These are phyloP conservation scores for Colletotrichum phormii DNA, from an alignment of 2,329 filamentous ascomycete genomes.

Conservation along the genomic window DNA sequence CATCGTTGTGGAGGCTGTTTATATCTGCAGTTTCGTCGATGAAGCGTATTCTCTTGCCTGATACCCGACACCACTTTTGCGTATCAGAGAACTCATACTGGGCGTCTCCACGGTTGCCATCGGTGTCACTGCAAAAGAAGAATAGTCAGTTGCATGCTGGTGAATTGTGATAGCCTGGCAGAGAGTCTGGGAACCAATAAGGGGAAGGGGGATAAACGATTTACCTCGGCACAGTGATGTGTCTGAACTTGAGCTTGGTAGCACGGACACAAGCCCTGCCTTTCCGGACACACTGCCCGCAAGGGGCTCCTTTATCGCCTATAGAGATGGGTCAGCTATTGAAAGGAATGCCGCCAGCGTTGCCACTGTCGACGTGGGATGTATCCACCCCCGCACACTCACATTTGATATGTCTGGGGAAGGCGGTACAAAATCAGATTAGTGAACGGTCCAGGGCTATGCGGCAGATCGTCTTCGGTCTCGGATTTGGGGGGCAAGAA, in stretches of 20 bases:
- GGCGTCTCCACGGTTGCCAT: not conserved
- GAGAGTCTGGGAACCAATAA: too few relatives aligned
- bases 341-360: too few relatives aligned
- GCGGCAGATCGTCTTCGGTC: not conserved
- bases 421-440: not conserved
- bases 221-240: constrained; percentile 8
- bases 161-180: too few relatives aligned
- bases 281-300: constrained; percentile 15
- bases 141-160: not conserved
- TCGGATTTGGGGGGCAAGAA: too few relatives aligned
- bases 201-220: too few relatives aligned
- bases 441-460: not conserved
- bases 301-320: constrained; percentile 30
- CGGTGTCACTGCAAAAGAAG: not conserved
- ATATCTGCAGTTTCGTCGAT: constrained; percentile 27
- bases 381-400: constrained; percentile 3
- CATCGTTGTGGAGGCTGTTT: constrained; percentile 20
- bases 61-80: constrained; percentile 18
- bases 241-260: constrained; percentile 18
- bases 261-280: not conserved
- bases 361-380: not conserved
- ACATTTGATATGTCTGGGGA: constrained; percentile 26
- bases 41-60: constrained; percentile 14
- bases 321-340: not conserved
- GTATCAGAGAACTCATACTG: constrained; percentile 20